These are phyloP conservation scores for Cordyceps cateniannulata DNA, from an alignment of 2,329 filamentous ascomycete genomes.

Conservation along the genomic window DNA sequence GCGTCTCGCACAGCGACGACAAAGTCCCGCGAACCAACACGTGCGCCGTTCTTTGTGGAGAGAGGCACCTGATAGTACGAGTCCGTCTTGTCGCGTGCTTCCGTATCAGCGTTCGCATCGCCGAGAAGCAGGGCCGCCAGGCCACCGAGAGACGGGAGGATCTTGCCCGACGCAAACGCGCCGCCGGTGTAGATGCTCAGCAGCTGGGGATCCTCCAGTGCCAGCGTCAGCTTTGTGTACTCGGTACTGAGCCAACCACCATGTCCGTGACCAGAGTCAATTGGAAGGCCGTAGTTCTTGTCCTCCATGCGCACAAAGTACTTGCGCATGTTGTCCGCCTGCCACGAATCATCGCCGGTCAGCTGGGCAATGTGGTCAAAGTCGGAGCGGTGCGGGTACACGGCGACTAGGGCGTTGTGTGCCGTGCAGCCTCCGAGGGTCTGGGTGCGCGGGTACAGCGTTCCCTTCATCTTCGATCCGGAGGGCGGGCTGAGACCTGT, in stretches of 20 bases:
- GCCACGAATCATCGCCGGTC: conserved; percentile 50
- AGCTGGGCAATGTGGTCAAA: conserved; percentile 45
- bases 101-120: conserved; percentile 42
- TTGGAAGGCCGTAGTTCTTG: conserved; percentile 41
- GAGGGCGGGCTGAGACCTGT: conserved; percentile 46
- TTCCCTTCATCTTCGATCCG: conserved; percentile 45
- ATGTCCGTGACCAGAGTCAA: conserved; percentile 45
- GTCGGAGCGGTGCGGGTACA: conserved; percentile 47
- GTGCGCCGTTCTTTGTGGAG: conserved; percentile 38
- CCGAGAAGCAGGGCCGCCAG: conserved; percentile 39
- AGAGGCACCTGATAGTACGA: conserved; percentile 51
- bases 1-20: conserved; percentile 43
- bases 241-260: conserved; percentile 50
- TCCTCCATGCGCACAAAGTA: conserved; percentile 50
- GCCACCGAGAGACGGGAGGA: conserved; percentile 27
- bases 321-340: conserved; percentile 48
- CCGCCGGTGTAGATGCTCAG: conserved; percentile 43
- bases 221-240: conserved; percentile 43
- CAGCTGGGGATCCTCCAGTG: conserved; percentile 46
- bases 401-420: conserved; percentile 48
- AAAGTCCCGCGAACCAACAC: conserved; percentile 49
- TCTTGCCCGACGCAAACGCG: conserved; percentile 34
- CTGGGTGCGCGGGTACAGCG: conserved; percentile 51
- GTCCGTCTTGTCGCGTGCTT: conserved; percentile 35
- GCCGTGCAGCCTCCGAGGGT: conserved; percentile 51